Conservation (phyloP, 2,329 filamentous ascomycete species). For the Diaporthe sp. region DNA sequence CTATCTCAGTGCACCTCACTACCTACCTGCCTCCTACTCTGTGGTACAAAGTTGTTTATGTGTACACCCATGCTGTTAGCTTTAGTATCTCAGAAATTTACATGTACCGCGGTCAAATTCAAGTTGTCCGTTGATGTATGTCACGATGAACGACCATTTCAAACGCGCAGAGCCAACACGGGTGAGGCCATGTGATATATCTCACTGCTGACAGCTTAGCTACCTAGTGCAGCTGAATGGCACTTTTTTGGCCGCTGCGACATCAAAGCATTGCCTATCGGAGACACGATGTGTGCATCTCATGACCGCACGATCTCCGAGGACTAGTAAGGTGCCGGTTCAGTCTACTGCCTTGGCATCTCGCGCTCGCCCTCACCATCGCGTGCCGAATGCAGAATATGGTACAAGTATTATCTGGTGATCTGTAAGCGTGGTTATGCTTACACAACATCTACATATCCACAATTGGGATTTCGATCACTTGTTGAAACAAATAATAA, state of each 20-base stretch:
- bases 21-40: no score
- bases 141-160: no score
- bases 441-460: not conserved
- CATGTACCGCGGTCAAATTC: not conserved
- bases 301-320: not conserved
- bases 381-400: not conserved
- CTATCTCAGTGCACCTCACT: not conserved
- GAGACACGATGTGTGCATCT: no score
- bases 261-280: no score
- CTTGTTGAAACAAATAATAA: not conserved
- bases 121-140: no score
- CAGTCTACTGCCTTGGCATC: conserved; percentile 11
- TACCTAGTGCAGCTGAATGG: not conserved
- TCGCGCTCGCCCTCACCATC: conserved; percentile 16
- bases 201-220: not conserved
- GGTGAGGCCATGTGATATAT: not conserved
- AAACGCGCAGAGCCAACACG: no score
- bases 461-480: not conserved
- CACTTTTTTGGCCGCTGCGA: not conserved
- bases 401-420: not conserved
- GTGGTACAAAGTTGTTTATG: no score
- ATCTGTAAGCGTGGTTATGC: conserved; percentile 7
- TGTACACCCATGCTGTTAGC: no score
- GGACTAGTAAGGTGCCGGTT: not conserved
- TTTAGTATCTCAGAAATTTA: no score